phyloP scores from a whole-genome alignment of 169 alveolate species.

The Eimeria tenella region DNA sequence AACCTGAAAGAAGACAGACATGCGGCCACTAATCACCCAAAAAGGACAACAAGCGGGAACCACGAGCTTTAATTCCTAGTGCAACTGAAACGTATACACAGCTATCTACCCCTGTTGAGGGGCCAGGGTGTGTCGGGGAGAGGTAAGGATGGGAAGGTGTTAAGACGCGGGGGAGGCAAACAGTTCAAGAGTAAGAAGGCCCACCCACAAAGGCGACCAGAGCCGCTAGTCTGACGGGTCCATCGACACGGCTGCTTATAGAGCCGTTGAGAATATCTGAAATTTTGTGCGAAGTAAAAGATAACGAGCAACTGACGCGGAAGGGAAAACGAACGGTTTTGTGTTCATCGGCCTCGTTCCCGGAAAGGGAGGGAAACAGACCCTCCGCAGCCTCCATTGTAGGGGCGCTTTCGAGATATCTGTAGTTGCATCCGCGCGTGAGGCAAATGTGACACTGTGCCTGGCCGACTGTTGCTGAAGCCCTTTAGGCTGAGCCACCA shows the following conservation, averaged over 20 bases:
- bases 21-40: too few species aligned
- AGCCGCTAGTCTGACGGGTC: not conserved
- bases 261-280: not conserved
- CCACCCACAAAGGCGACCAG: not conserved
- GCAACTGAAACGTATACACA: too few species aligned
- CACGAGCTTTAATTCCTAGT: too few species aligned
- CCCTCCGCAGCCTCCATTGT: constrained; percentile 22
- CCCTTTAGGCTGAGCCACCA: not conserved
- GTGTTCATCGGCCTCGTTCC: not conserved
- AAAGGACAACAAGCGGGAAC: too few species aligned
- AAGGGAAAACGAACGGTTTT: not conserved
- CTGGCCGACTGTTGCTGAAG: not conserved
- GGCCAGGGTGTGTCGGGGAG: too few species aligned
- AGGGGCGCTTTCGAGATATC: not conserved
- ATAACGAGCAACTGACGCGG: not conserved
- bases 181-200: too few species aligned
- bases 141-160: too few species aligned
- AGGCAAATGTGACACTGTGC: not conserved
- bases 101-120: too few species aligned
- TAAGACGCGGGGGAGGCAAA: too few species aligned
- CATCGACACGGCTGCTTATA: not conserved
- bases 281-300: not conserved
- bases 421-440: constrained; percentile 12
- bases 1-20: too few species aligned
- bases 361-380: not conserved